Conservation (phyloP, 225 moss, liverwort and hornwort genomes). For the Antitrichia curtipendula region DNA sequence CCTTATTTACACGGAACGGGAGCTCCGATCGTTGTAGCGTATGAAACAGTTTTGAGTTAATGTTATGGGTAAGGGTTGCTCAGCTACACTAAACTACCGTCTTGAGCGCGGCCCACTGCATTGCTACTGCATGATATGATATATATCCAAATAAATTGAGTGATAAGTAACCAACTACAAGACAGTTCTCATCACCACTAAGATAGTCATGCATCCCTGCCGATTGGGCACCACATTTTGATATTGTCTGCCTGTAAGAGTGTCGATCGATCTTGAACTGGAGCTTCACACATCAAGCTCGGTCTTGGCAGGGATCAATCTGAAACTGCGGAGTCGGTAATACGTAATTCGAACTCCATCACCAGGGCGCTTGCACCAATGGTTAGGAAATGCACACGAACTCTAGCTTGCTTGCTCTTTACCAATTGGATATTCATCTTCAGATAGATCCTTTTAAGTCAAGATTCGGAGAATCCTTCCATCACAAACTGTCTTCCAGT, state of each 20-base stretch:
- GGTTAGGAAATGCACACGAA: not conserved
- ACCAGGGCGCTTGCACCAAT: not conserved
- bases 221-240: not conserved
- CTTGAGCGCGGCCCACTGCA: not conserved
- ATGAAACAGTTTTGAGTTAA: not conserved
- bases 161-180: too few species aligned
- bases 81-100: not conserved
- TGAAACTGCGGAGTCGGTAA: not conserved
- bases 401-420: not conserved
- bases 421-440: not conserved
- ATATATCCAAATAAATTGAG: not conserved
- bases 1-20: constrained; percentile 8
- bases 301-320: not conserved
- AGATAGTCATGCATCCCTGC: not conserved
- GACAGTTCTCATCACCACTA: not conserved
- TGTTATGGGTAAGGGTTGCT: not conserved
- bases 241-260: not conserved
- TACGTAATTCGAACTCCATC: not conserved
- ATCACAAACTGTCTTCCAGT: not conserved
- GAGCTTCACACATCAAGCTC: not conserved
- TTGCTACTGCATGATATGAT: not conserved
- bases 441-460: not conserved
- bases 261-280: not conserved
- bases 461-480: not conserved
- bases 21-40: not conserved